A percentile compares a stretch with the other conserved stretches of the same genome.
Conservation (phyloP, 2,329 filamentous ascomycete species). For the Neofusicoccum kwambonambiense region DNA sequence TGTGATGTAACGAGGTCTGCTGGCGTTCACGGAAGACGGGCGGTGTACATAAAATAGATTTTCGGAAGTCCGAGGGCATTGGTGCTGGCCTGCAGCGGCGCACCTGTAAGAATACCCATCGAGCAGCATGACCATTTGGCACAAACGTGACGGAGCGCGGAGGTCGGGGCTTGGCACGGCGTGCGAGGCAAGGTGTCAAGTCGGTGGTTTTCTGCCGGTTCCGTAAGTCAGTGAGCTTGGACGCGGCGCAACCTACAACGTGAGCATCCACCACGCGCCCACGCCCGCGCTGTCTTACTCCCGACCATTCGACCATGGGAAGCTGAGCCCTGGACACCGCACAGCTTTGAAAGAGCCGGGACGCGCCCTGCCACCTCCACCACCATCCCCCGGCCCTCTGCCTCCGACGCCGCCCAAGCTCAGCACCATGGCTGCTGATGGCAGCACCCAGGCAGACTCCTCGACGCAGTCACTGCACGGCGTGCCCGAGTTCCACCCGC, state of each 20-base stretch:
- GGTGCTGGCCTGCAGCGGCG: not conserved
- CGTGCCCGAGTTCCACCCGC: constrained; percentile 8
- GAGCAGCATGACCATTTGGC: not conserved
- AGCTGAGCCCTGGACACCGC: not conserved
- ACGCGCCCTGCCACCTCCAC: not conserved
- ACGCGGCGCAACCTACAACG: not conserved
- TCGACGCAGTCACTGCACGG: constrained; percentile 7
- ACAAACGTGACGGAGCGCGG: too few species aligned
- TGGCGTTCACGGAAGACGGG: not conserved
- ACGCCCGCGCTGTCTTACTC: constrained; percentile 1
- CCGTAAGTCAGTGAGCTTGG: constrained; percentile 4
- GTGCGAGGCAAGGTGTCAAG: not conserved
- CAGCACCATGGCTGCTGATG: constrained; percentile 13
- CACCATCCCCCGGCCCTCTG: not conserved
- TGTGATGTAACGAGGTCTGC: constrained; percentile 4
- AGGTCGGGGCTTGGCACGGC: too few species aligned
- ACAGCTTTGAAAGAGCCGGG: constrained; percentile 16
- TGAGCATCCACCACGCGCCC: constrained; percentile 11
- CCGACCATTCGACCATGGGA: constrained; percentile 14
- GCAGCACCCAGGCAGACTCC: constrained; percentile 13
- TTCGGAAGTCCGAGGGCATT: not conserved
- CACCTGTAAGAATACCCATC: not conserved
- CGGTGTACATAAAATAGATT: constrained; percentile 14
- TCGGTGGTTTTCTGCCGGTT: constrained; percentile 3
- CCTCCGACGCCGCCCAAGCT: constrained; percentile 3